Conservation (phyloP, 306 rosid genomes). For the Rosa persica region DNA sequence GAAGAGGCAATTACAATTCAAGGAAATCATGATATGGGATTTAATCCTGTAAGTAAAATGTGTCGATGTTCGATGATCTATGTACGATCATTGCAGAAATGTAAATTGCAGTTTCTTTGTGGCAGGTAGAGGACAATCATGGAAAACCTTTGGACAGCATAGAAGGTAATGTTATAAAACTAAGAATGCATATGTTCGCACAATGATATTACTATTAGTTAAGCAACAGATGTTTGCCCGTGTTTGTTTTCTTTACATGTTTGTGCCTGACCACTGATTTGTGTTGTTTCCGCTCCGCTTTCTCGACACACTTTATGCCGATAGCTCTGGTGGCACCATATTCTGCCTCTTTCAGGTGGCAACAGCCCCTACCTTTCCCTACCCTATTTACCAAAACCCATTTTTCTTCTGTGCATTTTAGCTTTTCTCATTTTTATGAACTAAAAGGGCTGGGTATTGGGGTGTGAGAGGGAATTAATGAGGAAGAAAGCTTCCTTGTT, state of each 20-base stretch:
- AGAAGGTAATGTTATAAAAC: conserved; percentile 53
- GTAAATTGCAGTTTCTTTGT: conserved; percentile 30
- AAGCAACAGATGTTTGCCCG: background rate
- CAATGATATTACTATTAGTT: background rate
- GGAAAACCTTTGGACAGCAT: conserved; percentile 55
- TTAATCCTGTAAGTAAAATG: conserved; percentile 54
- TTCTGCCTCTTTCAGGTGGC: background rate
- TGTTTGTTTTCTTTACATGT: background rate
- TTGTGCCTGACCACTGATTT: background rate
- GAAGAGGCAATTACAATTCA: conserved; percentile 93
- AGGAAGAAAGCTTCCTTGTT: background rate
- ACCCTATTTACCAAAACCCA: background rate
- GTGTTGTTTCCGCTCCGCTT: background rate
- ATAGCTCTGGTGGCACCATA: background rate
- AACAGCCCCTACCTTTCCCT: background rate
- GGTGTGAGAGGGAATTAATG: background rate
- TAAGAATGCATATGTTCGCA: background rate
- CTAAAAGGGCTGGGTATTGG: background rate
- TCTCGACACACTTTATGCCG: background rate
- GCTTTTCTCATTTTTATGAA: background rate
- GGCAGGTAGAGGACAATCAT: conserved; percentile 72
- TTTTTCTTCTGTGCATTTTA: background rate
- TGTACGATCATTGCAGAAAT: conserved; percentile 4
- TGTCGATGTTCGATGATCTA: conserved; percentile 12
- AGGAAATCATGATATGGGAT: conserved; percentile 66